Conservation (phyloP, 768 basidiomycete genomes). For the Leccinum subgranulosum region DNA sequence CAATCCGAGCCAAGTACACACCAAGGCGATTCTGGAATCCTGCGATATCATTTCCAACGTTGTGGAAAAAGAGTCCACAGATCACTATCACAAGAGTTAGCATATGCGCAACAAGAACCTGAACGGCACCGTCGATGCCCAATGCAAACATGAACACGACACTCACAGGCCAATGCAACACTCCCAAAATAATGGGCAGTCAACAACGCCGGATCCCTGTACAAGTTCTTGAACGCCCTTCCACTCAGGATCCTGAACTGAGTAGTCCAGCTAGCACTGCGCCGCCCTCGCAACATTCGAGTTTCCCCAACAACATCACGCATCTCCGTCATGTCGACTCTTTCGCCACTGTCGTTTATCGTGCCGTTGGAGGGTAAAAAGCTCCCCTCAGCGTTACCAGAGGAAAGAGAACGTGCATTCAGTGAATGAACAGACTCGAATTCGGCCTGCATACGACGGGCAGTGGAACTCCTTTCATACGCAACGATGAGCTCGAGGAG, state of each 20-base stretch:
- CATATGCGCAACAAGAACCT: background rate
- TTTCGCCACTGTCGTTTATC: conserved; percentile 20
- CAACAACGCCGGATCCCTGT: conserved; percentile 90
- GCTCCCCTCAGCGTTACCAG: background rate
- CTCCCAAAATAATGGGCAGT: conserved; percentile 87
- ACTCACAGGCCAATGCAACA: conserved; percentile 78
- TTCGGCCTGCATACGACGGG: conserved; percentile 58
- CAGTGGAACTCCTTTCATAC: conserved; percentile 66
- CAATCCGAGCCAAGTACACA: conserved; percentile 24
- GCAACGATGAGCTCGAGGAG: conserved; percentile 71
- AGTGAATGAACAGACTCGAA: conserved; percentile 42
- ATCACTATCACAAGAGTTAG: conserved; percentile 49
- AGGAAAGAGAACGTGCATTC: conserved; percentile 1
- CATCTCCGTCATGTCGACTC: conserved; percentile 40
- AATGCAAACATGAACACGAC: background rate
- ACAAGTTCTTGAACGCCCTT: conserved; percentile 96
- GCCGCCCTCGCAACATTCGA: conserved; percentile 61
- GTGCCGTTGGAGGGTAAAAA: conserved; percentile 26
- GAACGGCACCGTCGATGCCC: background rate
- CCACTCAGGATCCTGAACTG: conserved; percentile 96
- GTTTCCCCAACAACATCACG: conserved; percentile 72
- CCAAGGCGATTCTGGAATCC: conserved; percentile 96
- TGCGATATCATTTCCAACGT: conserved; percentile 88
- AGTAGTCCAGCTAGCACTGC: conserved; percentile 81
- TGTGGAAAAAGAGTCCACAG: conserved; percentile 91